phyloP scores from a whole-genome alignment of 2,329 filamentous ascomycete species.

The Trichoderma brevicompactum region DNA sequence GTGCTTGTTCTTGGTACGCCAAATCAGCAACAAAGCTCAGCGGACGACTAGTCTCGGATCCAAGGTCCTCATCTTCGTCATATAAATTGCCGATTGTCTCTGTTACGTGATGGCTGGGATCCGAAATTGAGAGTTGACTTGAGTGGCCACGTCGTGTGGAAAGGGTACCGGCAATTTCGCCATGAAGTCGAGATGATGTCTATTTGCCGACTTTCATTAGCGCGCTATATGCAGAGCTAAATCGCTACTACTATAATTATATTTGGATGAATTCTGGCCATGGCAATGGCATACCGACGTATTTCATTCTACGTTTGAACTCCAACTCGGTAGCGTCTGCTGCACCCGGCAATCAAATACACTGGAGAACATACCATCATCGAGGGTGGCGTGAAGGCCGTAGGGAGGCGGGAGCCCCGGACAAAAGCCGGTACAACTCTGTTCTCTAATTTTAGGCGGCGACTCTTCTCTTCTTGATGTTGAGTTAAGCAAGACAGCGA shows the following conservation, averaged over 20 bases:
- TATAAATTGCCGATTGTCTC: constrained; percentile 93
- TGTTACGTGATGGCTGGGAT: constrained; percentile 91
- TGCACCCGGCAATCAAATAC: background rate
- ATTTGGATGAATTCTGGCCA: constrained; percentile 1
- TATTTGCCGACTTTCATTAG: constrained; percentile 39
- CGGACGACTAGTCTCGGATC: constrained; percentile 62
- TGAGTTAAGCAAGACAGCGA: constrained; percentile 10
- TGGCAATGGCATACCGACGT: background rate
- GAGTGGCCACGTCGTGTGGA: constrained; percentile 62
- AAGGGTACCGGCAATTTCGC: constrained; percentile 61
- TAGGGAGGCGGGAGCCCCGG: constrained; percentile 44
- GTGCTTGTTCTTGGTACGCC: constrained; percentile 57
- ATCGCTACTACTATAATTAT: constrained; percentile 7
- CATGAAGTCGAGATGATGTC: constrained; percentile 63
- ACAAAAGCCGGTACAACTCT: constrained; percentile 36
- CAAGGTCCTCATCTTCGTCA: constrained; percentile 71
- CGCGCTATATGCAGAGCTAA: constrained; percentile 16
- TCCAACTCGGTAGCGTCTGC: constrained; percentile 3
- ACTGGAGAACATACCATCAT: constrained; percentile 53
- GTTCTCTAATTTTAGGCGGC: constrained; percentile 29
- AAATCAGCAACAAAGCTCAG: constrained; percentile 71
- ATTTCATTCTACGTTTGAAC: constrained; percentile 4
- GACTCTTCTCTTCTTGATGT: background rate
- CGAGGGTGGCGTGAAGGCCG: constrained; percentile 44
- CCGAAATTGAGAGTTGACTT: constrained; percentile 71